These are phyloP conservation scores for Aspergillus tanneri DNA, from an alignment of 2,329 filamentous ascomycete genomes.

Conservation along the genomic window DNA sequence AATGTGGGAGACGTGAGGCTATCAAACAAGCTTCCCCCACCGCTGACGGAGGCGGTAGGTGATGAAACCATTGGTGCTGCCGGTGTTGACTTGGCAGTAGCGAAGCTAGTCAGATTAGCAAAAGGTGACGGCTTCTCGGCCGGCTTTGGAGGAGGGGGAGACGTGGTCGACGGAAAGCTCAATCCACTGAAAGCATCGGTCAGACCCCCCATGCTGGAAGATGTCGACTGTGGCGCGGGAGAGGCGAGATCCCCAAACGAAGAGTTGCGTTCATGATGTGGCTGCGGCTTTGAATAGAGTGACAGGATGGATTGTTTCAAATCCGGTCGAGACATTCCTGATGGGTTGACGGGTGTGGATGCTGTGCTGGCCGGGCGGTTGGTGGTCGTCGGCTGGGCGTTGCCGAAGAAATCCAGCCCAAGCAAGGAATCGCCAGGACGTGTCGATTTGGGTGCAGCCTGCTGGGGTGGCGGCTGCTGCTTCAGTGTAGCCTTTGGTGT, in stretches of 20 bases:
- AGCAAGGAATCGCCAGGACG: conserved; percentile 83
- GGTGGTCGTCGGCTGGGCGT: conserved; percentile 65
- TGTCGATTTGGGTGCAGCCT: conserved; percentile 55
- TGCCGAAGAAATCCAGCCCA: conserved; percentile 88
- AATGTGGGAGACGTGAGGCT: conserved; percentile 61
- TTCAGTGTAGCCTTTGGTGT: conserved; percentile 61
- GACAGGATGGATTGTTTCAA: conserved; percentile 97
- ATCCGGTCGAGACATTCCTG: conserved; percentile 77
- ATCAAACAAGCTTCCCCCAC: conserved; percentile 82
- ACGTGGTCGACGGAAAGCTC: conserved; percentile 57
- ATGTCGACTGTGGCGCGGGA: conserved; percentile 33
- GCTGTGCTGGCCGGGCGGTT: conserved; percentile 77
- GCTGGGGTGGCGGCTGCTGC: conserved; percentile 52
- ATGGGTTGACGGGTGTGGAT: conserved; percentile 56
- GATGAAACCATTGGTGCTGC: conserved; percentile 51
- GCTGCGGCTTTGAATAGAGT: conserved; percentile 82
- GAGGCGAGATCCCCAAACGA: conserved; percentile 71
- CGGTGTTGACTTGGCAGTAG: conserved; percentile 44
- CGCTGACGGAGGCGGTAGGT: conserved; percentile 56
- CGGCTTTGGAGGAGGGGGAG: conserved; percentile 36
- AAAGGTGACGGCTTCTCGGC: conserved; percentile 62
- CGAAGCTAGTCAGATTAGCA: conserved; percentile 59
- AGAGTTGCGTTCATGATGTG: conserved; percentile 58
- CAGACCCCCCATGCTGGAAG: conserved; percentile 60
- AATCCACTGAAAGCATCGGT: conserved; percentile 77